These are phyloP conservation scores for Elaeis oleifera DNA, from an alignment of 202 grass and related monocot species.

Conservation along the genomic window DNA sequence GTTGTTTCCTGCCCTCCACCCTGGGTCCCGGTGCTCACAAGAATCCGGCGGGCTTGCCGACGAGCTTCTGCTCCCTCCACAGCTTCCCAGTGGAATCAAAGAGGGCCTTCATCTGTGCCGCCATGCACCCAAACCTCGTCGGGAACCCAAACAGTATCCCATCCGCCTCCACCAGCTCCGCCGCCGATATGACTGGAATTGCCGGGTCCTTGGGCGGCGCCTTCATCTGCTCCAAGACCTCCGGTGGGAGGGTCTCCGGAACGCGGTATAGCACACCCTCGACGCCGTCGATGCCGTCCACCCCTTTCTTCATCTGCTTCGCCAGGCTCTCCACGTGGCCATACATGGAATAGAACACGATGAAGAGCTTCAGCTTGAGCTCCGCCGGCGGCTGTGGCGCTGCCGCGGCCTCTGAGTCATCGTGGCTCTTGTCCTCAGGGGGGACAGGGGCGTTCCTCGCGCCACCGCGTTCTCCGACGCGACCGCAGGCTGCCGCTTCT, in stretches of 20 bases:
- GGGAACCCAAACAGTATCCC: conserved; percentile 88
- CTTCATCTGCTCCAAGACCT: conserved; percentile 84
- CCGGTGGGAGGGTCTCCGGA: conserved; percentile 62
- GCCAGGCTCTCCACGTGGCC: conserved; percentile 83
- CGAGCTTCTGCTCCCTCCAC: conserved; percentile 72
- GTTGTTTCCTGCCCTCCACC: conserved; percentile 97
- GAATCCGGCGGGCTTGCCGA: conserved; percentile 85
- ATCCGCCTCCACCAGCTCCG: conserved; percentile 70
- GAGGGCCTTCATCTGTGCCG: conserved; percentile 93
- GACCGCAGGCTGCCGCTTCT: conserved; percentile 56
- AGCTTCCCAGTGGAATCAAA: conserved; percentile 83
- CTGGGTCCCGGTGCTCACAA: conserved; percentile 92
- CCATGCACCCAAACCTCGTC: conserved; percentile 85
- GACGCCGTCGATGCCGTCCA: conserved; percentile 51
- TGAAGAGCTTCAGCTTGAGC: conserved; percentile 53
- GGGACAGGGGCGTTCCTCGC: conserved; percentile 9
- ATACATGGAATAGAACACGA: conserved; percentile 98
- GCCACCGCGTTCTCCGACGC: conserved; percentile 16
- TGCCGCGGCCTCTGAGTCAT: conserved; percentile 7
- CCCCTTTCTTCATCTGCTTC: conserved; percentile 55
- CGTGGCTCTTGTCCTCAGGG: conserved; percentile 3
- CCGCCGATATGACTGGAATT: conserved; percentile 51
- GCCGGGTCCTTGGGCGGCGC: conserved; percentile 54
- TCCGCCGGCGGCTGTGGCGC: conserved; percentile 1
- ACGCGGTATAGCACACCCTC: conserved; percentile 70